phyloP scores from a whole-genome alignment of 2,329 filamentous ascomycete species.

The Cladosporium sp. region DNA sequence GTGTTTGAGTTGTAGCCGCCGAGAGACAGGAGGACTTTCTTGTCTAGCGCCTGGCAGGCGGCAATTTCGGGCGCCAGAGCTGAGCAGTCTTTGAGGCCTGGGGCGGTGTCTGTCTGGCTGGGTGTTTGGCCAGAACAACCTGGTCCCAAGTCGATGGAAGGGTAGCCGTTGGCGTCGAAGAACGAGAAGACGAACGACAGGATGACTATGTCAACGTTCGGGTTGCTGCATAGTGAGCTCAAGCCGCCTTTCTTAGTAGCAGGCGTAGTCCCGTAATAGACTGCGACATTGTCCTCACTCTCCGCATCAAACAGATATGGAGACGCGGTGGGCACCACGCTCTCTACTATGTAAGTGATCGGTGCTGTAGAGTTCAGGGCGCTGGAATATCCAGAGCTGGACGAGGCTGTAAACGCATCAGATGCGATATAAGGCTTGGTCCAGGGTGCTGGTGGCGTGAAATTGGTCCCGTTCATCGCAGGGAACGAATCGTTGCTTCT shows the following conservation, averaged over 20 bases:
- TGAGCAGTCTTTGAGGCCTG: conserved; percentile 45
- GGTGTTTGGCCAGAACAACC: conserved; percentile 37
- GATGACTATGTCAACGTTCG: conserved; percentile 57
- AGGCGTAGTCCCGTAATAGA: conserved; percentile 59
- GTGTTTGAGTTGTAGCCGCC: conserved; percentile 43
- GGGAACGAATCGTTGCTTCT: background rate
- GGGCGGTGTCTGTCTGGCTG: conserved; percentile 39
- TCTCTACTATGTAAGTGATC: background rate
- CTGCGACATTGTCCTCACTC: conserved; percentile 52
- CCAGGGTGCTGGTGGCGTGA: conserved; percentile 11
- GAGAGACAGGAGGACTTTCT: conserved; percentile 51
- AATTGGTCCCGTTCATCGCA: background rate
- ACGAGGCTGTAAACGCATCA: background rate
- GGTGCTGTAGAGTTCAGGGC: background rate
- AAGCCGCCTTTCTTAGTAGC: conserved; percentile 48
- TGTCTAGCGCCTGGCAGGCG: conserved; percentile 46
- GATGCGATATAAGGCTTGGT: background rate
- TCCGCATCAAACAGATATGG: conserved; percentile 43
- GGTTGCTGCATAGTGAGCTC: conserved; percentile 54
- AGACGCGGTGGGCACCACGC: background rate
- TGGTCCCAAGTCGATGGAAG: conserved; percentile 39
- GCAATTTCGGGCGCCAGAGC: conserved; percentile 44
- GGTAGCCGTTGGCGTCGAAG: conserved; percentile 46
- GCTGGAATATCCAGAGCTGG: background rate
- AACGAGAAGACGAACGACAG: conserved; percentile 59